Percentiles rank a stretch among this genome's conserved stretches.
Evolutionary conservation across 2,329 filamentous ascomycete genomes (phyloP).

Genomic region (Stenocarpella maydis): DNA sequence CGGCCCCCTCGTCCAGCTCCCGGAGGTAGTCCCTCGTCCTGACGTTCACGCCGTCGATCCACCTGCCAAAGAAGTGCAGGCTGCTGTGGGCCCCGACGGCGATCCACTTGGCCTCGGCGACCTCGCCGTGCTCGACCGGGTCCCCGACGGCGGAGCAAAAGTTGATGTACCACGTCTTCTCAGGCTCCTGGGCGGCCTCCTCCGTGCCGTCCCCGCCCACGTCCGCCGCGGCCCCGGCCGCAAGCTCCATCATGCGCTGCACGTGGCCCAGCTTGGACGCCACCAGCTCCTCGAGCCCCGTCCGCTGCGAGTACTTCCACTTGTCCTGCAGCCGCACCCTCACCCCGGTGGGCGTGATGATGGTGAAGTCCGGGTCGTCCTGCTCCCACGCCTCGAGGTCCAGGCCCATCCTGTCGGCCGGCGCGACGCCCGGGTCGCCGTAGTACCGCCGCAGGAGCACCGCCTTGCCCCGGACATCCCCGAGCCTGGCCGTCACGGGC

Average conservation of each 20-base stretch:
- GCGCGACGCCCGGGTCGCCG: slow-evolving; percentile 51
- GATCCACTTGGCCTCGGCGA: slow-evolving; percentile 52
- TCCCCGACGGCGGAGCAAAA: slow-evolving; percentile 54
- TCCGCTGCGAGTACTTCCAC: slow-evolving; percentile 51
- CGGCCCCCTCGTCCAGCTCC: slow-evolving; percentile 37
- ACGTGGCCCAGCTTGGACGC: slow-evolving; percentile 50
- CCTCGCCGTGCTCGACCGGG: slow-evolving; percentile 46
- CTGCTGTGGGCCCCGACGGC: slow-evolving; percentile 53
- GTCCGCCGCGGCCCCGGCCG: slow-evolving; percentile 37
- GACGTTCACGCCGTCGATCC: slow-evolving; percentile 54
- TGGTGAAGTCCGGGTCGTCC: slow-evolving; percentile 68
- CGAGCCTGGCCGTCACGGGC: slow-evolving; percentile 62
- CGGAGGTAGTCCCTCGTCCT: slow-evolving; percentile 45
- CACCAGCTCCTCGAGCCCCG: slow-evolving; percentile 49
- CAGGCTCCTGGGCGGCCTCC: slow-evolving; percentile 37
- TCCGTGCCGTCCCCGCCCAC: not conserved
- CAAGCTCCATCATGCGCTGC: slow-evolving; percentile 47
- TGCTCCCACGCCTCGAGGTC: slow-evolving; percentile 64
- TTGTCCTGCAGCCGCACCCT: slow-evolving; percentile 56
- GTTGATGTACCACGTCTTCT: slow-evolving; percentile 49
- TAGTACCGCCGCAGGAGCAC: slow-evolving; percentile 70
- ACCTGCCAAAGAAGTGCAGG: slow-evolving; percentile 45
- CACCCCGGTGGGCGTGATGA: slow-evolving; percentile 47
- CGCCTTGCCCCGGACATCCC: slow-evolving; percentile 71
- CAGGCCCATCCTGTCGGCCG: slow-evolving; percentile 45